A percentile compares a stretch with the other conserved stretches of the same genome.
Evolutionary conservation across 495 filamentous ascomycete species (phyloP).

Genomic region (Copromyces sp.): DNA sequence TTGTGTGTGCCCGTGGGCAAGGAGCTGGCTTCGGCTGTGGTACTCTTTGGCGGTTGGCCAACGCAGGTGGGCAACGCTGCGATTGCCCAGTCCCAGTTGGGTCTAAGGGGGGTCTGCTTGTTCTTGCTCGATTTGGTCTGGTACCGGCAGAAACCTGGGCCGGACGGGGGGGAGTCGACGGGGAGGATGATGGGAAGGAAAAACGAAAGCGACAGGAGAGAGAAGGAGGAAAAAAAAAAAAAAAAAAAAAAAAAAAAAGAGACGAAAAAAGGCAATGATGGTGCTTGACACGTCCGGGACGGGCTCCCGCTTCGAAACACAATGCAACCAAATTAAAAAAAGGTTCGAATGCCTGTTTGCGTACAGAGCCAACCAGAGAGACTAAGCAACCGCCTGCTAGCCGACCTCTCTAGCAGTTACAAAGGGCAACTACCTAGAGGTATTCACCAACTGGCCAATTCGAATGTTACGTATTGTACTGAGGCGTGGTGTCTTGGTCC

Average conservation of each 20-base stretch:
- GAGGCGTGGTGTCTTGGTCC: neutral
- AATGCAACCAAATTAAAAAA: neutral
- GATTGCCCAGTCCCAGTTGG: neutral
- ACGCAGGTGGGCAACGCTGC: neutral
- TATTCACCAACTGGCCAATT: neutral
- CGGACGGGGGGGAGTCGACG: conserved; percentile 3
- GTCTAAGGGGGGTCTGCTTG: conserved; percentile 1
- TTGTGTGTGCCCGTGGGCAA: neutral
- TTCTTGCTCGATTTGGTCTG: conserved; percentile 3
- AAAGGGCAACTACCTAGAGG: neutral
- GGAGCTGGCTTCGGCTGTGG: neutral
- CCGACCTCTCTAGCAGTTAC: neutral
- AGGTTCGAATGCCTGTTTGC: neutral
- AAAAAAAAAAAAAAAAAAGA: conserved; percentile 2
- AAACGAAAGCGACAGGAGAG: neutral
- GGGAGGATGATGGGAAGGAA: conserved; percentile 1
- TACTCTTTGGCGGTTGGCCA: neutral
- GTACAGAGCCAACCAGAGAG: neutral
- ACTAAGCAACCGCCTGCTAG: neutral
- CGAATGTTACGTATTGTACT: neutral
- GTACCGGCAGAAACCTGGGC: conserved; percentile 4
- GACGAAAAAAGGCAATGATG: neutral
- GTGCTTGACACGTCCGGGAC: neutral
- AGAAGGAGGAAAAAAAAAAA: conserved; percentile 8
- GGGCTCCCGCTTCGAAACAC: neutral